phyloP scores from a whole-genome alignment of 148 eudicot species.

The Polygonum aviculare region DNA sequence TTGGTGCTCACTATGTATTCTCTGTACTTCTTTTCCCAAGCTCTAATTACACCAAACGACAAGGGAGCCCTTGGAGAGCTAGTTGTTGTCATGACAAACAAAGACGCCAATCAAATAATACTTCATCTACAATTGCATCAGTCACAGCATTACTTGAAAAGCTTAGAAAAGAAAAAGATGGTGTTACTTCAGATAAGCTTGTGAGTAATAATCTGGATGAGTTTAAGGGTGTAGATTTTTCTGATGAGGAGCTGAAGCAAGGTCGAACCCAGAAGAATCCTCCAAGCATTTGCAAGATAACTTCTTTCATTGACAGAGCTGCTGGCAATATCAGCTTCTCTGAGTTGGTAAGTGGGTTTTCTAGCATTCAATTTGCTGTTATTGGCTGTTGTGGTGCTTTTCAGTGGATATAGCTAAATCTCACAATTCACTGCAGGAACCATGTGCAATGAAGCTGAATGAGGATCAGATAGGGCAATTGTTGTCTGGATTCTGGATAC shows the following conservation, averaged over 20 bases:
- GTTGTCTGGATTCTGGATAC: constrained; percentile 83
- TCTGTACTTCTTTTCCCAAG: constrained; percentile 57
- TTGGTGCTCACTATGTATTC: constrained; percentile 75
- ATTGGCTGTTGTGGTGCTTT: not conserved
- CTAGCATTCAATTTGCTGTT: not conserved
- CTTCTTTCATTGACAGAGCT: constrained; percentile 58
- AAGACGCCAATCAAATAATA: constrained; percentile 38
- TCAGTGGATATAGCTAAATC: not conserved
- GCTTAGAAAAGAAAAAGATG: constrained; percentile 59
- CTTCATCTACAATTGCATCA: constrained; percentile 58
- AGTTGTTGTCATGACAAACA: constrained; percentile 30
- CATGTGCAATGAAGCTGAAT: constrained; percentile 52
- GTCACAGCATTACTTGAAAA: constrained; percentile 75
- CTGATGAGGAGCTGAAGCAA: constrained; percentile 53
- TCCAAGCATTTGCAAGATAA: constrained; percentile 53
- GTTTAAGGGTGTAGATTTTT: constrained; percentile 29
- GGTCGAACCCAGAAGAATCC: constrained; percentile 49
- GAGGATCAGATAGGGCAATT: constrained; percentile 79
- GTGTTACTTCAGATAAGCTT: constrained; percentile 23
- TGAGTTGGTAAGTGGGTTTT: constrained; percentile 33
- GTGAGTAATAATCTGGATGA: constrained; percentile 38
- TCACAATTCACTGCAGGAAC: constrained; percentile 40
- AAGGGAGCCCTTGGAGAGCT: constrained; percentile 21
- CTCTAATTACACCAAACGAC: constrained; percentile 33
- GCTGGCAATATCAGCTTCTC: constrained; percentile 40